These are phyloP conservation scores for Candida nonsorbophila DNA, from an alignment of 805 yeast species.

Conservation along the genomic window DNA sequence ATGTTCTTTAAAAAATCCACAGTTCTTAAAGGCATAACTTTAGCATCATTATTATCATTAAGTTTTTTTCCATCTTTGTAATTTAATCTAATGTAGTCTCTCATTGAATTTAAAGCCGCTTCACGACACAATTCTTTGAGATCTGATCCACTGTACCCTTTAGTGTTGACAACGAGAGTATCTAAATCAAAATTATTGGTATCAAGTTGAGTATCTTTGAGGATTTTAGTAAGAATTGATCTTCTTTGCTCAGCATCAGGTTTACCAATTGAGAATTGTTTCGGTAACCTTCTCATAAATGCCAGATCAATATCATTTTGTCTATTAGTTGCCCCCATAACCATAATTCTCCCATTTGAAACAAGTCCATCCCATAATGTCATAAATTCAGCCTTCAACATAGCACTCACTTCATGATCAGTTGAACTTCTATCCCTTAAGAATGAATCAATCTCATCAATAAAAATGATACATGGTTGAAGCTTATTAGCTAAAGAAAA, in stretches of 20 bases:
- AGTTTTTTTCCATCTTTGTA: conserved; percentile 32
- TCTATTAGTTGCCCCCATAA: conserved; percentile 92
- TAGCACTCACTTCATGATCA: conserved; percentile 95
- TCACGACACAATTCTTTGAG: conserved; percentile 86
- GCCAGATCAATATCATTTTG: conserved; percentile 90
- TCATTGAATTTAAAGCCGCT: conserved; percentile 85
- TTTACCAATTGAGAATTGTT: conserved; percentile 70
- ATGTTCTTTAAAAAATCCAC: conserved; percentile 51
- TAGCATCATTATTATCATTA: conserved; percentile 20
- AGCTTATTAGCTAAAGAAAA: conserved; percentile 85
- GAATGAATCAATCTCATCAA: conserved; percentile 95
- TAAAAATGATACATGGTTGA: conserved; percentile 91
- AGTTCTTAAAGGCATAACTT: conserved; percentile 59
- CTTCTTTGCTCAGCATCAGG: conserved; percentile 67
- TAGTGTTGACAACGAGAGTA: conserved; percentile 55
- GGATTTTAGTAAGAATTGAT: conserved; percentile 63
- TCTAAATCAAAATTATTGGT: conserved; percentile 51
- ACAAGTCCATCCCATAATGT: conserved; percentile 93
- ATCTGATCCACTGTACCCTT: conserved; percentile 80
- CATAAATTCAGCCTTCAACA: conserved; percentile 95
- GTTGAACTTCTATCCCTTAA: conserved; percentile 74
- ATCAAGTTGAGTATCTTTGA: conserved; percentile 62
- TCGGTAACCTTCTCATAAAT: conserved; percentile 88
- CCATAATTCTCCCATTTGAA: conserved; percentile 73
- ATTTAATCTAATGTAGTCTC: conserved; percentile 73